Evolutionary conservation across 2,329 filamentous ascomycete species (phyloP).

Genomic region (Aureobasidium musti): DNA sequence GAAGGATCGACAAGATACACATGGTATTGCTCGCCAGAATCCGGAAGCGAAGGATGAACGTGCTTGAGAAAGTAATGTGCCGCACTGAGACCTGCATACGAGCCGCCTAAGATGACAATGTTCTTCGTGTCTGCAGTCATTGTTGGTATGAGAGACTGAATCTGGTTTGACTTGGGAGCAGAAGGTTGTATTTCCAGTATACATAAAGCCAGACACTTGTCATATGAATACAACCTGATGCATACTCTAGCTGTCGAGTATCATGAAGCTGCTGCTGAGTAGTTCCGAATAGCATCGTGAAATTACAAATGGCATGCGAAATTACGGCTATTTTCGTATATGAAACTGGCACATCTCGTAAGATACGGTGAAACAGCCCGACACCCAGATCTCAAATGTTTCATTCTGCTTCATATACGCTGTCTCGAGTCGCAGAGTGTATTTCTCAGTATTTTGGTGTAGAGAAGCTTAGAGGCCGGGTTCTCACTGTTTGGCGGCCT

Average conservation of each 20-base stretch:
- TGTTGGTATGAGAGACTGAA: neutral
- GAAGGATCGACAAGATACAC: slow-evolving; percentile 59
- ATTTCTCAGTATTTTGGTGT: neutral
- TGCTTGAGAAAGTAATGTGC: slow-evolving; percentile 60
- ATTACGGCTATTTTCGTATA: neutral
- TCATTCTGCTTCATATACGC: neutral
- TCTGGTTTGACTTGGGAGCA: neutral
- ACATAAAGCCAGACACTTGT: neutral
- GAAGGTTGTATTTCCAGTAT: neutral
- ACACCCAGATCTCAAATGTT: neutral
- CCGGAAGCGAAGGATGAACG: slow-evolving; percentile 47
- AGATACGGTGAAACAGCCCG: neutral
- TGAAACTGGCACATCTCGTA: neutral
- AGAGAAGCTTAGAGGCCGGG: neutral
- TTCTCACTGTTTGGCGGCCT: neutral
- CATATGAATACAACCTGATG: neutral
- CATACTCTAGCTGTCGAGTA: neutral
- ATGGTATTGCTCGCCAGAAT: slow-evolving; percentile 47
- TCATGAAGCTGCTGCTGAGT: neutral
- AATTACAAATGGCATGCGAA: neutral
- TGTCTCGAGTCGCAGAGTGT: neutral
- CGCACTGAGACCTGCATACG: slow-evolving; percentile 54
- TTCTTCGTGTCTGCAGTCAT: slow-evolving; percentile 33
- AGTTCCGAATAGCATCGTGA: neutral
- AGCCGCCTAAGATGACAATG: slow-evolving; percentile 58